Base-by-base conservation (phyloP, 2,329 filamentous ascomycete genomes). In the Sphaerostilbella broomeana region DNA sequence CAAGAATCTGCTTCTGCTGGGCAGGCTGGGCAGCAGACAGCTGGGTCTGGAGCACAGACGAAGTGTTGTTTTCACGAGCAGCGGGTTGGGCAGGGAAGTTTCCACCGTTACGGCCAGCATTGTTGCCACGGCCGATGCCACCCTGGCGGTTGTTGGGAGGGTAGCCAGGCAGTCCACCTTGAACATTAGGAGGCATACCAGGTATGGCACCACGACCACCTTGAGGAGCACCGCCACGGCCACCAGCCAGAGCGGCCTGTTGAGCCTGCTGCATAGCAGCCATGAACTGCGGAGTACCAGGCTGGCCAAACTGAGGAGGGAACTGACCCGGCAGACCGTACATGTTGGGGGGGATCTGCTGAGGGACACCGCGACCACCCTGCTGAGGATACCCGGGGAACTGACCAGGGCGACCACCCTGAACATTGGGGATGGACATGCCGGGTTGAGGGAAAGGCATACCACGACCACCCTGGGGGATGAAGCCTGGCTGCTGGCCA, bases 1-100 rank as follows among this genome's bases (percentile, higher is more conserved):
- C 92, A 40, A 98, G 81, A 67, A 97, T 86, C 76, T 98, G 92
- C 81, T 98, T 98, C 76, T 97, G 92, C 70, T 94, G 86, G 34
- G 75, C 73, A 26, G 83, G 75, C 43, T 69, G 70, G 35, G 72
- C 71, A 24, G 61, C 54, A 46, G 70, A 64, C 30, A 84, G 69
- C 63, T 82, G 78, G 22, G 67, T 56, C 62, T 80, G 75, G 44
- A 81, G 64, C 36, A 75, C 56, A 24, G 62, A 48, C 20, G 46
- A 42, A 35, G 56, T 51, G 44, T 47, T 51, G 19, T 45, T 52
- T 13, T 58, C 60, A 59, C 75, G 72, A 51, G 65, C 67, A 46
- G 63, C 70, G n/a, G n/a, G n/a, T 56, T 76, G 73, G 49, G 58
- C 59, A 44, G 57, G 56, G 49, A 61, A 59, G 57, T 70, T 72